phyloP scores from a whole-genome alignment of 352 stramenopile genomes.

The Phytopythium aichiense region DNA sequence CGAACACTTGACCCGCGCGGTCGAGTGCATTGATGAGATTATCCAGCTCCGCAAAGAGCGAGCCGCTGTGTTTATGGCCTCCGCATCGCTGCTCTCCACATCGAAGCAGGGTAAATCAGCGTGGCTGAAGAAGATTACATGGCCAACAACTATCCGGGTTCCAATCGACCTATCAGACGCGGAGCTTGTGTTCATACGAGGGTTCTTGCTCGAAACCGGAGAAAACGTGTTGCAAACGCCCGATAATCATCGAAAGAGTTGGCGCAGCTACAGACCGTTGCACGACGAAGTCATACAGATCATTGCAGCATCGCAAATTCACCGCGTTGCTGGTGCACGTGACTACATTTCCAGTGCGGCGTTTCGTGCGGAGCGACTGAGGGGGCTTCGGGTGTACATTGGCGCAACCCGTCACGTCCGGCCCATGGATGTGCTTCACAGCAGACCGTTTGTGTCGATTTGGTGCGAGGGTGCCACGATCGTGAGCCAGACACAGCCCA shows the following conservation, averaged over 20 bases:
- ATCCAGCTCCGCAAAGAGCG: slow-evolving; percentile 19
- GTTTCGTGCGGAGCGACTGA: slow-evolving; percentile 24
- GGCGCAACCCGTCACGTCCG: slow-evolving; percentile 34
- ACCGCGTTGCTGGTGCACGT: neutral
- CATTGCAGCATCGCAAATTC: slow-evolving; percentile 5
- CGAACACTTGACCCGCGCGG: slow-evolving; percentile 18
- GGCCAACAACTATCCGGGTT: slow-evolving; percentile 19
- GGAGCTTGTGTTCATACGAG: slow-evolving; percentile 31
- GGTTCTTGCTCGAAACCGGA: slow-evolving; percentile 26
- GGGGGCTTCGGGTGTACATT: slow-evolving; percentile 38
- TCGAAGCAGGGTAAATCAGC: neutral
- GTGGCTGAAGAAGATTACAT: slow-evolving; percentile 25
- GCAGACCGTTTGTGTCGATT: slow-evolving; percentile 41
- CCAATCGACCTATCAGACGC: slow-evolving; percentile 26
- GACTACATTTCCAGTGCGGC: neutral
- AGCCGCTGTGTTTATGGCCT: neutral
- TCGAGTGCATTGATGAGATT: slow-evolving; percentile 28
- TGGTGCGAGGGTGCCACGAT: slow-evolving; percentile 34
- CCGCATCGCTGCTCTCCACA: neutral
- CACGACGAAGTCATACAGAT: slow-evolving; percentile 36
- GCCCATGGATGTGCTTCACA: slow-evolving; percentile 39
- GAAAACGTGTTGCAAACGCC: slow-evolving; percentile 27
- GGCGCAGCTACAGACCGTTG: slow-evolving; percentile 39
- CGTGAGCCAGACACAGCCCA: slow-evolving; percentile 26
- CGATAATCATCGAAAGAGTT: slow-evolving; percentile 25